Conservation (phyloP, 2,329 filamentous ascomycete genomes). For the Blastomyces gilchristii region DNA sequence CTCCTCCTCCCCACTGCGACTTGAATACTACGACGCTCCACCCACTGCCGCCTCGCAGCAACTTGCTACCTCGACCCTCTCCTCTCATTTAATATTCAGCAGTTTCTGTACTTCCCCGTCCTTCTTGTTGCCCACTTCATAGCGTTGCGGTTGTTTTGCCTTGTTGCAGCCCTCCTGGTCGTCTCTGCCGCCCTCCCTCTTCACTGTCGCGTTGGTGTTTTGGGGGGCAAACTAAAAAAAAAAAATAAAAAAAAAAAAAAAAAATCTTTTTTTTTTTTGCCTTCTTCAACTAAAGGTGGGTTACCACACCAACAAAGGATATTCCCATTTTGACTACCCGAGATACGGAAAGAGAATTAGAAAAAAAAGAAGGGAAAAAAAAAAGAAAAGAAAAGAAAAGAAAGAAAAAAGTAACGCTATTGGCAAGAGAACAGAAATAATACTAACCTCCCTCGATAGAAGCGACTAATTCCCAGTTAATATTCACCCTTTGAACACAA, state of each 20-base stretch:
- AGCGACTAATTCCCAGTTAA: not conserved
- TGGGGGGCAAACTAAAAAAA: not conserved
- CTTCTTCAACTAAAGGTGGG: not conserved
- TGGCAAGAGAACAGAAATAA: not conserved
- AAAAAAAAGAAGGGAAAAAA: not conserved
- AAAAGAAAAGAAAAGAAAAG: not conserved
- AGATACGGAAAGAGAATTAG: not conserved
- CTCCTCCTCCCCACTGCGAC: not conserved
- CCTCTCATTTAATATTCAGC: not conserved
- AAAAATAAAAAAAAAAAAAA: not conserved
- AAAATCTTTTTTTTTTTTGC: not conserved
- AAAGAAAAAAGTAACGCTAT: not conserved
- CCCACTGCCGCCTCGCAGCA: not conserved
- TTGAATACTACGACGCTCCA: not conserved
- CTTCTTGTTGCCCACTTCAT: not conserved
- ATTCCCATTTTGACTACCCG: not conserved
- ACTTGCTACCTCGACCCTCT: not conserved
- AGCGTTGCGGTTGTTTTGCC: not conserved
- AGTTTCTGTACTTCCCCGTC: not conserved
- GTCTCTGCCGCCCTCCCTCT: not conserved
- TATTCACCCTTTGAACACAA: not conserved
- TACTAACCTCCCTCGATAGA: not conserved
- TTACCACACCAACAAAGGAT: not conserved
- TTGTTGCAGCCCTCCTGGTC: not conserved
- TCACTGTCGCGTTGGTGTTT: slow-evolving; percentile 1